Percentiles rank a stretch among this genome's conserved stretches.
Evolutionary conservation across 2,329 filamentous ascomycete species (phyloP).

Genomic region (Xylariaceae sp.): DNA sequence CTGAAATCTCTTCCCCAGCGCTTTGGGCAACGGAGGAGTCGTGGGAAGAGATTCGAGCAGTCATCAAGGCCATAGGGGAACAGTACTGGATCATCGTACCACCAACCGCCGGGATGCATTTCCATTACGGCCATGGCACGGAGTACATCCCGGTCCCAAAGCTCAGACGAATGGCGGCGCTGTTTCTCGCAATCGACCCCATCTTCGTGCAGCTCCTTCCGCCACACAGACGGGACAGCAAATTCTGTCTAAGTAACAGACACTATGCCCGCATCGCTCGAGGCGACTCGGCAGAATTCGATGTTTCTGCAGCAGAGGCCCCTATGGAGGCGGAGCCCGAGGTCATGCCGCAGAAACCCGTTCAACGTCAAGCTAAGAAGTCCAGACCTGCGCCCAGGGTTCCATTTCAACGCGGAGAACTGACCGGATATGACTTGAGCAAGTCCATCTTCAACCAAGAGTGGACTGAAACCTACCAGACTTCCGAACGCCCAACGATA

Average conservation of each 20-base stretch:
- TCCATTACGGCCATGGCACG: constrained; percentile 22
- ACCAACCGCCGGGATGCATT: constrained; percentile 13
- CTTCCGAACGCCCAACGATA: background rate
- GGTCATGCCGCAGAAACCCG: background rate
- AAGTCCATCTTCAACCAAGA: background rate
- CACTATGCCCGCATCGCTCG: constrained; percentile 11
- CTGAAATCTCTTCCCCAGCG: constrained; percentile 22
- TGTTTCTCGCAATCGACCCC: constrained; percentile 23
- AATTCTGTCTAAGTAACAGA: constrained; percentile 18
- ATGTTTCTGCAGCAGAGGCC: background rate
- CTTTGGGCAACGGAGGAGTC: constrained; percentile 20
- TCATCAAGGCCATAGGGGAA: constrained; percentile 10
- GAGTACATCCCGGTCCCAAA: constrained; percentile 15
- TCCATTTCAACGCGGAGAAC: constrained; percentile 14
- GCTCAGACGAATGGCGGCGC: constrained; percentile 21
- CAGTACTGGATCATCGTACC: constrained; percentile 20
- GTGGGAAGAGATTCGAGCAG: constrained; percentile 19
- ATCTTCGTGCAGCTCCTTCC: constrained; percentile 24
- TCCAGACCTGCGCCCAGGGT: background rate
- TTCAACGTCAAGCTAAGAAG: background rate
- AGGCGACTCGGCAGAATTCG: constrained; percentile 14
- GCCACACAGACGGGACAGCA: background rate
- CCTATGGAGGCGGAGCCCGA: background rate
- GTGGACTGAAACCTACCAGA: background rate
- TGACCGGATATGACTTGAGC: constrained; percentile 16